These are phyloP conservation scores for Starmerella kuoi DNA, from an alignment of 805 yeast species.

Conservation along the genomic window DNA sequence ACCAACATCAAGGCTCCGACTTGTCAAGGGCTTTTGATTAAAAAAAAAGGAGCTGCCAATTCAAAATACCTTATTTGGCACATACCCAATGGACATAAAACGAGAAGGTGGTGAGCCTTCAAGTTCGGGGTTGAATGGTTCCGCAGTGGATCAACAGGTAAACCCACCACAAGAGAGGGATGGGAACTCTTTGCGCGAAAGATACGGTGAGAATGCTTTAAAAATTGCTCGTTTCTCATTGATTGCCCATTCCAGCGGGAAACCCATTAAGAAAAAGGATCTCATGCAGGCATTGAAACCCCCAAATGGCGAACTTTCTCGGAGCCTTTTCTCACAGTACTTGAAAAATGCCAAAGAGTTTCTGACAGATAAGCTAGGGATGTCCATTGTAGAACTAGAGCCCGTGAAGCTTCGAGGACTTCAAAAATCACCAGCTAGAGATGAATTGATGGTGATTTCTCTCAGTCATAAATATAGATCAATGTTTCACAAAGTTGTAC, in stretches of 20 bases:
- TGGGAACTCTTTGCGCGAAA: too few species aligned
- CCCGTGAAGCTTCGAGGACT: background rate
- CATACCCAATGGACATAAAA: too few species aligned
- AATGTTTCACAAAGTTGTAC: background rate
- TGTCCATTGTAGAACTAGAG: slow-evolving; percentile 4
- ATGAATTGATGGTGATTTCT: slow-evolving; percentile 6
- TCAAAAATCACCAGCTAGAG: background rate
- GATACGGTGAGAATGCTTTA: slow-evolving; percentile 3
- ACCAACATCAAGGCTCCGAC: too few species aligned
- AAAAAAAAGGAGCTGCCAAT: too few species aligned
- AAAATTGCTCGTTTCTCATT: slow-evolving; percentile 4
- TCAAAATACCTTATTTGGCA: too few species aligned
- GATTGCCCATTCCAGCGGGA: slow-evolving; percentile 2
- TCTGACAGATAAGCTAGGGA: slow-evolving; percentile 2
- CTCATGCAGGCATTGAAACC: background rate
- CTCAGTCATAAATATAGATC: background rate
- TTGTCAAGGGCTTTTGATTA: too few species aligned
- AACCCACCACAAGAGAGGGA: too few species aligned
- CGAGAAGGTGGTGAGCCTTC: too few species aligned
- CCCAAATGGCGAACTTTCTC: background rate
- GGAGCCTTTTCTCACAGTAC: background rate
- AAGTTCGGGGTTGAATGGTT: too few species aligned
- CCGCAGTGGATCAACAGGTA: too few species aligned
- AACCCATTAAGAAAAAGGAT: slow-evolving; percentile 3
- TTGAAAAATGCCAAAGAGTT: slow-evolving; percentile 4